Conservation (phyloP, 2,329 filamentous ascomycete genomes). For the Hirsutella thompsonii region DNA sequence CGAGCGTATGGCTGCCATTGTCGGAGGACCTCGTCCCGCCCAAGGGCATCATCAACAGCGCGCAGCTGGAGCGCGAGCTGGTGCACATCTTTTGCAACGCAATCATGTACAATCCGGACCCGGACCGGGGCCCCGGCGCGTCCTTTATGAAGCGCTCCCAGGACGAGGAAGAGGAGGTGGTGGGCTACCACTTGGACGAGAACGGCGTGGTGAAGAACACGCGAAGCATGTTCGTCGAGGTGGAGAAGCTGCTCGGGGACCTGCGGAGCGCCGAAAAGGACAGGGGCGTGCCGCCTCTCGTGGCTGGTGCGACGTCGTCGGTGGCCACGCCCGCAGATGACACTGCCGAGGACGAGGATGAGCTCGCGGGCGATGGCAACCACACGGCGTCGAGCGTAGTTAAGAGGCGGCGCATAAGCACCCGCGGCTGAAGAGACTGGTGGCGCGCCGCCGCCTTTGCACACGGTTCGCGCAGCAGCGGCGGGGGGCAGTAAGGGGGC, state of each 20-base stretch:
- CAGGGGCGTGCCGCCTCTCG: conserved; percentile 21
- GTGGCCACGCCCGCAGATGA: conserved; percentile 29
- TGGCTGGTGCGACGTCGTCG: too few relatives aligned
- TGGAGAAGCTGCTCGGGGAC: conserved; percentile 64
- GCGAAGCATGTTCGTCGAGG: conserved; percentile 77
- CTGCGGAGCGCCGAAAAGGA: conserved; percentile 63
- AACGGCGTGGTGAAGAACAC: conserved; percentile 82
- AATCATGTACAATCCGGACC: conserved; percentile 93
- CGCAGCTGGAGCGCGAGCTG: conserved; percentile 83
- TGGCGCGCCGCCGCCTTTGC: background rate
- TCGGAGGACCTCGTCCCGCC: conserved; percentile 72
- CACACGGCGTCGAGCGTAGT: conserved; percentile 14
- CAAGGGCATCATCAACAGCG: conserved; percentile 81
- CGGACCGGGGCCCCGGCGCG: conserved; percentile 54
- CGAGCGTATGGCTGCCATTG: conserved; percentile 52
- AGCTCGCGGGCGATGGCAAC: conserved; percentile 28
- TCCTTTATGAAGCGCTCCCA: conserved; percentile 38
- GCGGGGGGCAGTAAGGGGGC: too few relatives aligned
- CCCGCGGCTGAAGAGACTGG: conserved; percentile 15
- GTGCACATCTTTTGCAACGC: conserved; percentile 97
- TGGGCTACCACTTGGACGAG: conserved; percentile 60
- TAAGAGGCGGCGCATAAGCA: conserved; percentile 23
- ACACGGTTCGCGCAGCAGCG: too few relatives aligned
- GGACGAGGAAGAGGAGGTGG: conserved; percentile 31
- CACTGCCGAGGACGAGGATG: conserved; percentile 36